A percentile compares a stretch with the other conserved stretches of the same genome.
Conservation (phyloP, 2,329 filamentous ascomycete species). For the Hypoxylon sp. region DNA sequence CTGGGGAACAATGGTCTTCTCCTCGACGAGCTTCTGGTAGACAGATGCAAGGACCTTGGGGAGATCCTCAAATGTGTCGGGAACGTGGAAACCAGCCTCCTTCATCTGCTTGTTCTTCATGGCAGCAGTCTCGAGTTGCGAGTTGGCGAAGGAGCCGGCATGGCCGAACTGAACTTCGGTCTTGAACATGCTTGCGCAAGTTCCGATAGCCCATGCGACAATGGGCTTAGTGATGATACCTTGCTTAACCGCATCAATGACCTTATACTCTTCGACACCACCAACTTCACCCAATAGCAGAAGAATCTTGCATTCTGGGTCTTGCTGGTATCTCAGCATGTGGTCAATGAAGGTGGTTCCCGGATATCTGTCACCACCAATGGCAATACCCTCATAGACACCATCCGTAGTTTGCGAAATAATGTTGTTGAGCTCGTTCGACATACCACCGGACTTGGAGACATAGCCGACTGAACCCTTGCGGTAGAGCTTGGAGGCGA, state of each 20-base stretch:
- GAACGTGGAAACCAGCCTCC: constrained; percentile 94
- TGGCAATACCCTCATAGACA: constrained; percentile 99
- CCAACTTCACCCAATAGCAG: constrained; percentile 97
- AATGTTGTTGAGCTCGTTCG: constrained; percentile 99
- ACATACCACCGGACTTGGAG: constrained; percentile 99
- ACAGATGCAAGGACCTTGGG: constrained; percentile 81
- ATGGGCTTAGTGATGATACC: constrained; percentile 98
- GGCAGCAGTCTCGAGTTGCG: constrained; percentile 96
- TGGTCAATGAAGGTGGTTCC: constrained; percentile 99
- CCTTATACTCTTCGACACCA: constrained; percentile 99
- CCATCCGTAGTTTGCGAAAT: constrained; percentile 95
- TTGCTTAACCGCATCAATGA: constrained; percentile 96
- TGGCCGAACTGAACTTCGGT: constrained; percentile 99
- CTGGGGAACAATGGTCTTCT: constrained; percentile 87
- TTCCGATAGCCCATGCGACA: constrained; percentile 99
- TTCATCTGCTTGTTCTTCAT: constrained; percentile 98
- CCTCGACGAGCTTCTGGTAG: constrained; percentile 89
- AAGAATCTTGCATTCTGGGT: constrained; percentile 98
- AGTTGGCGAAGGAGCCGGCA: constrained; percentile 99
- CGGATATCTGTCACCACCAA: constrained; percentile 98
- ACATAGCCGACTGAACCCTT: constrained; percentile 99
- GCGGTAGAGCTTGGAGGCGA: constrained; percentile 99
- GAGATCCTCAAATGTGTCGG: constrained; percentile 97
- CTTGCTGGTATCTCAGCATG: constrained; percentile 94
- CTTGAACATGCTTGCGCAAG: constrained; percentile 99